These are phyloP conservation scores for Capsicum pubescens DNA, from an alignment of 257 asterid genomes.

Conservation along the genomic window DNA sequence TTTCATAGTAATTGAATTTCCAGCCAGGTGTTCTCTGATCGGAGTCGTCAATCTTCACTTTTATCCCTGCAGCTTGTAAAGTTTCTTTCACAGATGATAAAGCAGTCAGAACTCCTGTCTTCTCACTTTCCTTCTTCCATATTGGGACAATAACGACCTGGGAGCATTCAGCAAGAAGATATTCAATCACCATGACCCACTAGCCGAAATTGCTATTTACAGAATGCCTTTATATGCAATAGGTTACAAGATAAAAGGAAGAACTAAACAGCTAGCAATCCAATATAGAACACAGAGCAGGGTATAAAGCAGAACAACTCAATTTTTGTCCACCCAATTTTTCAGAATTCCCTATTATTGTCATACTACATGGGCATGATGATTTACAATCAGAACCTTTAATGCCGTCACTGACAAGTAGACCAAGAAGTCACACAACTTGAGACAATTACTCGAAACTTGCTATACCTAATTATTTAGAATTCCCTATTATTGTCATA, in stretches of 20 bases:
- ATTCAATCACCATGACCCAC: slow-evolving; percentile 6
- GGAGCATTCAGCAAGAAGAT: slow-evolving; percentile 31
- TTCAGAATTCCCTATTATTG: background rate
- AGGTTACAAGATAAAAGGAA: background rate
- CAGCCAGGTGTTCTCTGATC: slow-evolving; percentile 99
- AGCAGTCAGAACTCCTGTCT: slow-evolving; percentile 68
- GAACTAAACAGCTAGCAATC: background rate
- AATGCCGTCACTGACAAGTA: background rate
- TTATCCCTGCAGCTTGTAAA: slow-evolving; percentile 78
- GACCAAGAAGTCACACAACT: background rate
- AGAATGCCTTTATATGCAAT: background rate
- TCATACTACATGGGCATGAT: slow-evolving; percentile 5
- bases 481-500: background rate
- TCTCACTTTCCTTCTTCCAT: slow-evolving; percentile 87
- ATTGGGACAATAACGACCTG: slow-evolving; percentile 94
- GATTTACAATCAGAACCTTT: background rate
- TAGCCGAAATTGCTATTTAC: background rate
- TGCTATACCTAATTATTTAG: too few relatives aligned
- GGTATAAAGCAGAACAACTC: slow-evolving; percentile 9
- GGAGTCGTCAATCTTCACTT: slow-evolving; percentile 81
- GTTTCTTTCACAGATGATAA: slow-evolving; percentile 71
- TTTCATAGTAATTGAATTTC: slow-evolving; percentile 97
- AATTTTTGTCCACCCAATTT: background rate
- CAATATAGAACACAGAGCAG: slow-evolving; percentile 8
- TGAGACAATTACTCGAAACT: too few relatives aligned